phyloP scores from a whole-genome alignment of 192 early-diverging fungal genomes.

The Funneliformis geosporum region DNA sequence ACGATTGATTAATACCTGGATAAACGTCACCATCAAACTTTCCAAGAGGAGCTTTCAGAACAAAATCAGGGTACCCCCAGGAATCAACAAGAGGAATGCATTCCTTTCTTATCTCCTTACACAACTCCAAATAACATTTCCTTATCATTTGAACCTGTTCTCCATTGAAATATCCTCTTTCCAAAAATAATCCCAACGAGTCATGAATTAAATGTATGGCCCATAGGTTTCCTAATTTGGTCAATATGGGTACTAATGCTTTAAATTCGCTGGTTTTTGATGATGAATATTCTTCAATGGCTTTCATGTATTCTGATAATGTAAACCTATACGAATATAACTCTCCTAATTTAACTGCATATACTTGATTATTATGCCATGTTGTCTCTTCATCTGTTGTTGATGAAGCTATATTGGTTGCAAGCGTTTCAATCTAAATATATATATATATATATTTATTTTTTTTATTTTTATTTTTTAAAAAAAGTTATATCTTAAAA shows the following conservation, averaged over 20 bases:
- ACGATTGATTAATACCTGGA: slow-evolving; percentile 37
- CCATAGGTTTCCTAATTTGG: slow-evolving; percentile 47
- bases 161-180: slow-evolving; percentile 53
- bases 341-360: slow-evolving; percentile 42
- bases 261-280: slow-evolving; percentile 34
- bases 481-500: background rate
- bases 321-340: slow-evolving; percentile 42
- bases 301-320: slow-evolving; percentile 34
- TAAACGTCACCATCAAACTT: slow-evolving; percentile 62
- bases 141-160: slow-evolving; percentile 47
- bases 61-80: slow-evolving; percentile 58
- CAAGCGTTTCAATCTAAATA: slow-evolving; percentile 4
- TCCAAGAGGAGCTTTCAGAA: slow-evolving; percentile 61
- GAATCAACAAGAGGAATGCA: slow-evolving; percentile 55
- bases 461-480: no score
- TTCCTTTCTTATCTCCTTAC: slow-evolving; percentile 50
- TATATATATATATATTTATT: no score
- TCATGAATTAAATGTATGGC: slow-evolving; percentile 45
- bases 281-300: slow-evolving; percentile 34
- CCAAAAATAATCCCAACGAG: slow-evolving; percentile 46
- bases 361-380: slow-evolving; percentile 43
- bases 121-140: slow-evolving; percentile 43
- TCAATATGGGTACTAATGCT: slow-evolving; percentile 41
- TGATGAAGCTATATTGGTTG: slow-evolving; percentile 29
- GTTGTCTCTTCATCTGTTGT: slow-evolving; percentile 27